Evolutionary conservation across 768 basidiomycete species (phyloP), one percentile per base, ranked within the genome.

Genomic region (Hygrocybe coccinea): DNA sequence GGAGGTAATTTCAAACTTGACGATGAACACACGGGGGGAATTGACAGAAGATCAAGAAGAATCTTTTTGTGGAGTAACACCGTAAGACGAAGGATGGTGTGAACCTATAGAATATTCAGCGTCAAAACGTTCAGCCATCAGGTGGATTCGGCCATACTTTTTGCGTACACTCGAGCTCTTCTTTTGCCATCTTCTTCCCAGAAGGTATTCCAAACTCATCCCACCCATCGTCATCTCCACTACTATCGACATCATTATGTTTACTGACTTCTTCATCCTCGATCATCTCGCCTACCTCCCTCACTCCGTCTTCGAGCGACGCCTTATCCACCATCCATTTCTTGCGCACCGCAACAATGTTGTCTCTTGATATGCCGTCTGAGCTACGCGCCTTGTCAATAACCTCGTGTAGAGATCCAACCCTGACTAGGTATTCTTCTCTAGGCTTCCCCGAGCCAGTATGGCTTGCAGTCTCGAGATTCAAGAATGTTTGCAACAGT

Each of bases 61-160:
- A 89, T 71, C 38, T 81, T 80, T 61, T 84, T 81, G 68, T 89
- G 86, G 37, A 89, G 70, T 1, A 85, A 72, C 7, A 76, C 77
- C 12, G 77, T 79, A 22, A 88, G 65, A 34, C 84, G 85, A 38
- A 88, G 64, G 53, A 88, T 62, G 1, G 76, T 73, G 59, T 82
- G 79, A n/a, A 82, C 72, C 87, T 90, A 60, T 14, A 52, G n/a
- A 2, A 35, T 33, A 37, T 8, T 25, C 29, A 29, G 8, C 29
- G 8, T 4, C 24, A 19, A 7, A 49, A 50, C 50, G 60, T 56
- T 43, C 10, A n/a, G n/a, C n/a, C n/a, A n/a, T n/a, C n/a, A 50
- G 10, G 17, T 50, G 17, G 43, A 44, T 36, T 8, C 12, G 21
- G 11, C 44, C 49, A 11, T 50, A 87, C 87, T 76, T 81, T 83